Base-by-base conservation (phyloP, 2,329 filamentous ascomycete genomes). In the Apiospora sp. region DNA sequence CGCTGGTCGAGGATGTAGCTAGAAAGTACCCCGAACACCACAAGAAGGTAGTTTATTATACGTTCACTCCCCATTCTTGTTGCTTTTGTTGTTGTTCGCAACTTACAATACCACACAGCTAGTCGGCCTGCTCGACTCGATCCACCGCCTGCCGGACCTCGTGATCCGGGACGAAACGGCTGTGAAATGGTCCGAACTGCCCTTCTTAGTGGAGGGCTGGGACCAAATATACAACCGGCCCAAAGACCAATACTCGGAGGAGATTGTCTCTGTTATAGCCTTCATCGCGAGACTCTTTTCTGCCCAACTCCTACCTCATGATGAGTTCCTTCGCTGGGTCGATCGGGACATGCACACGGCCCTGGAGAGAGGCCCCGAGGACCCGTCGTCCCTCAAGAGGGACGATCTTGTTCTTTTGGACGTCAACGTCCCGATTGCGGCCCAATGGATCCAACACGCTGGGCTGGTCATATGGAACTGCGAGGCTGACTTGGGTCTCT, bases 21-120 rank as follows among this genome's bases (percentile, higher is more conserved):
- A 70, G 64, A n/a, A 74, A 71, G n/a, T 74, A 68, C 22, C 73
- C 73, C n/a, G 71, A 74, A 12, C 71, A 74, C 22, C 71, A 74
- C 34, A 22, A n/a, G 1, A 70, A 73, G 71, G 73, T 72, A 71
- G 7, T 37, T 54, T 19, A 43, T 44, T 37, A 61, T 14, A 41
- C 13, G 24, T 51, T 34, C 34, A 0, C 44, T 46, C 14, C 5
- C 2, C 22, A n/a, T n/a, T n/a, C n/a, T n/a, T n/a, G n/a, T n/a
- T n/a, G n/a, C n/a, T n/a, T n/a, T n/a, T n/a, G 16, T 48, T 48
- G 6, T 43, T 71, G 5, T 27, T 46, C 71, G 71, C 41, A 73
- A 46, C 16, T 48, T 61, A 24, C 27, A 24, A 68, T n/a, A 48
- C 37, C 8, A 1, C 46, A 22, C 46, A 73, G 73, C 30, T 74